Evolutionary conservation across 202 grass and related monocot genomes (phyloP).

Genomic region (Eragrostis tef): DNA sequence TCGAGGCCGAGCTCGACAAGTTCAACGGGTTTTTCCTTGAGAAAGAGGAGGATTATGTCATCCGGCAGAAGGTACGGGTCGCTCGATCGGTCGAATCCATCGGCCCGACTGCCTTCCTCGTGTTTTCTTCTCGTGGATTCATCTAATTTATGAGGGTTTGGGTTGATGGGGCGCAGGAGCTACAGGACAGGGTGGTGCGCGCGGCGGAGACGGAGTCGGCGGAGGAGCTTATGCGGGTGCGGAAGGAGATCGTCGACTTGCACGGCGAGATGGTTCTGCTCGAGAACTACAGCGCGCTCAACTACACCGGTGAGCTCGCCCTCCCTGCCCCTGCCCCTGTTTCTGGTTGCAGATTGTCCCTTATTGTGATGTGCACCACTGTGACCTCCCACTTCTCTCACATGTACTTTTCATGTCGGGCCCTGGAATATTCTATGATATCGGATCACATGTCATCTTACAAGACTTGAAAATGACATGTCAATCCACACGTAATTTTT

Average conservation of each 20-base stretch:
- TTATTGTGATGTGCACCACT: background rate
- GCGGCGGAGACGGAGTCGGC: slow-evolving; percentile 54
- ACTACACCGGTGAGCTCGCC: slow-evolving; percentile 69
- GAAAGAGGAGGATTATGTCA: slow-evolving; percentile 92
- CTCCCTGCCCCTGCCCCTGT: background rate
- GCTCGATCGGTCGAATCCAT: background rate
- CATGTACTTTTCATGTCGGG: background rate
- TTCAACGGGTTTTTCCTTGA: slow-evolving; percentile 79
- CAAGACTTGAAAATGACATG: background rate
- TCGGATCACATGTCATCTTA: background rate
- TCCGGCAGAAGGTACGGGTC: slow-evolving; percentile 71
- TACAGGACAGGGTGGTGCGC: slow-evolving; percentile 53
- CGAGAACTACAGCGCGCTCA: slow-evolving; percentile 83
- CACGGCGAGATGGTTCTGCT: slow-evolving; percentile 92
- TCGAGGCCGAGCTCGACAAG: slow-evolving; percentile 86
- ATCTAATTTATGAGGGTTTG: background rate
- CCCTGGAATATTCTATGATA: background rate
- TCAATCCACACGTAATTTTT: background rate
- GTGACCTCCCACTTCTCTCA: too few relatives aligned
- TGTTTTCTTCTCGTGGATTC: background rate
- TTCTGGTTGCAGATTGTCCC: background rate
- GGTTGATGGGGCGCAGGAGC: slow-evolving; percentile 49
- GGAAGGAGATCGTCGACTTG: slow-evolving; percentile 73
- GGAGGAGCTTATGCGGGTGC: slow-evolving; percentile 68
- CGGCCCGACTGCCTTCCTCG: background rate